A percentile compares a stretch with the other conserved stretches of the same genome.
Conservation (phyloP, 2,329 filamentous ascomycete genomes). For the Sclerotinia subarctica region DNA sequence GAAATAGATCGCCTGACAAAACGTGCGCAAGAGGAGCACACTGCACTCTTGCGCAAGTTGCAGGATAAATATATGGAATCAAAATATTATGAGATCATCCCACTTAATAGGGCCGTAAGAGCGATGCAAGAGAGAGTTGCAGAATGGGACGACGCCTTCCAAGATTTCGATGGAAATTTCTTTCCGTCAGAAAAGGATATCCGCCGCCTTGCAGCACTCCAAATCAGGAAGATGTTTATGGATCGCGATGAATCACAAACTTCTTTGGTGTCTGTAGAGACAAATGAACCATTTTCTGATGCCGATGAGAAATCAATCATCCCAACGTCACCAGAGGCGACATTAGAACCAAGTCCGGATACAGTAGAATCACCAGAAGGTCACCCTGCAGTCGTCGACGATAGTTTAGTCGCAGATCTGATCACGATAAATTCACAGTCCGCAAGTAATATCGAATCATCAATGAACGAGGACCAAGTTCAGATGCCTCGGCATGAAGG, state of each 20-base stretch:
- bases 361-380: constrained; percentile 64
- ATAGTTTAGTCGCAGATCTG: constrained; percentile 38
- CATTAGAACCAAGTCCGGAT: constrained; percentile 51
- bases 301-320: constrained; percentile 44
- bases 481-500: constrained; percentile 44
- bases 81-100: constrained; percentile 95
- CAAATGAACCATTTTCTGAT: constrained; percentile 52
- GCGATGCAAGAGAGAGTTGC: constrained; percentile 90
- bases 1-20: constrained; percentile 77
- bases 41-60: constrained; percentile 68
- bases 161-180: constrained; percentile 88
- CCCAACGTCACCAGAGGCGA: constrained; percentile 25
- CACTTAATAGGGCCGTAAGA: constrained; percentile 82
- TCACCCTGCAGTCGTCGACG: constrained; percentile 62
- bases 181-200: constrained; percentile 96
- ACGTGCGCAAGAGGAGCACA: constrained; percentile 80
- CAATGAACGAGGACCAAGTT: not conserved
- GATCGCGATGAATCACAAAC: constrained; percentile 77
- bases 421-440: not conserved
- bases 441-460: not conserved
- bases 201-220: constrained; percentile 82
- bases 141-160: constrained; percentile 88
- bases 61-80: constrained; percentile 91
- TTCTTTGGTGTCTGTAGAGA: constrained; percentile 67
- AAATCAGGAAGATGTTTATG: constrained; percentile 91